phyloP scores from a whole-genome alignment of 2,329 filamentous ascomycete genomes.

The Fusarium guadeloupense region DNA sequence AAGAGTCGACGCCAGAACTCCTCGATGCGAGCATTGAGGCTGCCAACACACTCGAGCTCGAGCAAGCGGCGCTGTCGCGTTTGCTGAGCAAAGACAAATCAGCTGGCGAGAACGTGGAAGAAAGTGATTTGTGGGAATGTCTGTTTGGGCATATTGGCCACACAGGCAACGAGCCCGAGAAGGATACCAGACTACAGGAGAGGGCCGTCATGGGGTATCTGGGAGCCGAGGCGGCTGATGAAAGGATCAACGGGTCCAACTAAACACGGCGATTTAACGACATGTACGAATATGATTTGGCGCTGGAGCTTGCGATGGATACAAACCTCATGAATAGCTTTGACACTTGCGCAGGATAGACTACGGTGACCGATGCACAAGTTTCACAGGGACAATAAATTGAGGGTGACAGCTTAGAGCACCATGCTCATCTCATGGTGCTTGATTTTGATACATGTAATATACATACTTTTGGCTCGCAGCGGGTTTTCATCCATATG shows the following conservation, averaged over 20 bases:
- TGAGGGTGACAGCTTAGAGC: background rate
- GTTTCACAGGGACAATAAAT: background rate
- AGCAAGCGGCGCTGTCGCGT: slow-evolving; percentile 74
- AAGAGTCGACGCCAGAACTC: slow-evolving; percentile 55
- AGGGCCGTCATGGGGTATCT: slow-evolving; percentile 54
- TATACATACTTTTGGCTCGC: slow-evolving; percentile 33
- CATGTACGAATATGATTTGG: background rate
- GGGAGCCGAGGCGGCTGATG: slow-evolving; percentile 56
- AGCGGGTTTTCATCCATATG: slow-evolving; percentile 13
- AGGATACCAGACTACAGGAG: slow-evolving; percentile 46
- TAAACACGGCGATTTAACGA: background rate
- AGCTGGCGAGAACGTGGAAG: slow-evolving; percentile 81
- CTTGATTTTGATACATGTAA: slow-evolving; percentile 37
- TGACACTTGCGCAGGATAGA: background rate
- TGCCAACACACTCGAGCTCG: slow-evolving; percentile 85
- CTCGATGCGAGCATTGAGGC: slow-evolving; percentile 75
- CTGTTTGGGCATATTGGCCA: slow-evolving; percentile 73
- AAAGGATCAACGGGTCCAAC: slow-evolving; percentile 38
- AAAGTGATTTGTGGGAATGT: slow-evolving; percentile 87
- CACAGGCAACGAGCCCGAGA: slow-evolving; percentile 31
- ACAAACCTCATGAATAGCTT: background rate
- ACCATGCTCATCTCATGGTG: slow-evolving; percentile 25
- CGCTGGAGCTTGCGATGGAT: background rate
- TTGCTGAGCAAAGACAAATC: slow-evolving; percentile 75
- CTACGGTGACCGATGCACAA: background rate